Evolutionary conservation across 768 basidiomycete species (phyloP).

Genomic region (Leccinum rimulosum): DNA sequence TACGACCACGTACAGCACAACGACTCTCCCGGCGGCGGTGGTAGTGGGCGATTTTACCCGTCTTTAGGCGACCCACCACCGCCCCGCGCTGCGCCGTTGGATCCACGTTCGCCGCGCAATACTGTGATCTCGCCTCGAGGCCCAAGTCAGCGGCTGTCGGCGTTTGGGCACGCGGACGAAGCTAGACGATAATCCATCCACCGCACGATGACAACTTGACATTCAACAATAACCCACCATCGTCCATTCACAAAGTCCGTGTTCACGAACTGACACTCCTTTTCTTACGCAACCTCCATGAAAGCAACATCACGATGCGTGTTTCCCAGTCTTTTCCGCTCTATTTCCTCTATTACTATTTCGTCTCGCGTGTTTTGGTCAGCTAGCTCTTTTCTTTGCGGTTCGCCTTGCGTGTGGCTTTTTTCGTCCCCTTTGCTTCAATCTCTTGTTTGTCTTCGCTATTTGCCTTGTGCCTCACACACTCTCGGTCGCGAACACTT

Average conservation of each 20-base stretch:
- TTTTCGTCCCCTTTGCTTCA: neutral
- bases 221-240: conserved; percentile 1
- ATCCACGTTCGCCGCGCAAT: conserved; percentile 17
- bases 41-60: conserved; percentile 10
- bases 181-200: conserved; percentile 9
- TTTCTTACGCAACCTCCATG: conserved; percentile 22
- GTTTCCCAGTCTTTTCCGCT: neutral
- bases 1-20: conserved; percentile 18
- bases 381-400: neutral
- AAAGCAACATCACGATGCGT: conserved; percentile 24
- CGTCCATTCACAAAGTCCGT: conserved; percentile 4
- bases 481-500: neutral
- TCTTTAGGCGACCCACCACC: conserved; percentile 17
- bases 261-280: conserved; percentile 17
- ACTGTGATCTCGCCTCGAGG: conserved; percentile 18
- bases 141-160: conserved; percentile 12
- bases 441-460: neutral
- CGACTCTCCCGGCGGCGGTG: neutral
- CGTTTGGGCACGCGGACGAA: conserved; percentile 18
- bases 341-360: neutral
- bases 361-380: neutral
- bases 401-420: conserved; percentile 1
- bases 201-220: neutral
- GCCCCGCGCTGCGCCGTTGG: conserved; percentile 4
- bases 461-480: neutral